Conservation (phyloP, 768 basidiomycete genomes). For the Russula dissimulans region DNA sequence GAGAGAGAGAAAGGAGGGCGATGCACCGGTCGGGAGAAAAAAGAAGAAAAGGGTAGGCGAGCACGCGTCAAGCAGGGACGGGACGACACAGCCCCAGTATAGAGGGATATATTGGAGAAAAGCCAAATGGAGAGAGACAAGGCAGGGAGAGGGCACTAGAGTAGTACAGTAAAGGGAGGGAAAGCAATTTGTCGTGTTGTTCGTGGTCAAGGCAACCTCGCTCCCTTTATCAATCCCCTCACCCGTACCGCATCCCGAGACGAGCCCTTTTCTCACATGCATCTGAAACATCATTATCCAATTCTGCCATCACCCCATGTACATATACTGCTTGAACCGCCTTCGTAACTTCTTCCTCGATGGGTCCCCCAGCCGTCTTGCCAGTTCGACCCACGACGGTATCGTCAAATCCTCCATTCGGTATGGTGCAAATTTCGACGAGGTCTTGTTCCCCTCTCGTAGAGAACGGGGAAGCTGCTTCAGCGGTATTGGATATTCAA, state of each 20-base stretch:
- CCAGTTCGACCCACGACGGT: slow-evolving; percentile 59
- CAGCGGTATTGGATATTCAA: slow-evolving; percentile 47
- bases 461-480: slow-evolving; percentile 45
- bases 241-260: slow-evolving; percentile 14
- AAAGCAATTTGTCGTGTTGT: slow-evolving; percentile 24
- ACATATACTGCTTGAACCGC: slow-evolving; percentile 69
- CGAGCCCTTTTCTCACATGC: slow-evolving; percentile 11
- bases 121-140: slow-evolving; percentile 14
- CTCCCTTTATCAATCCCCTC: slow-evolving; percentile 10
- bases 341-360: slow-evolving; percentile 47
- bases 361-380: slow-evolving; percentile 46
- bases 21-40: background rate
- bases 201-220: slow-evolving; percentile 47
- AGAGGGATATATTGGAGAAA: slow-evolving; percentile 20
- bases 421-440: slow-evolving; percentile 59
- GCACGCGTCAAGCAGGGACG: slow-evolving; percentile 8
- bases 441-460: slow-evolving; percentile 32
- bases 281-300: slow-evolving; percentile 8
- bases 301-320: slow-evolving; percentile 33
- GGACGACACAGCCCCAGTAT: slow-evolving; percentile 8
- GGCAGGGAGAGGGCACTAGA: slow-evolving; percentile 5
- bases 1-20: background rate
- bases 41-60: slow-evolving; percentile 17
- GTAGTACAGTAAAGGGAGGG: slow-evolving; percentile 8
- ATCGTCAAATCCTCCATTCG: slow-evolving; percentile 71